Evolutionary conservation across 345 rosid genomes (phyloP), one percentile per base, ranked within the genome.

Genomic region (Brassica cretica): DNA sequence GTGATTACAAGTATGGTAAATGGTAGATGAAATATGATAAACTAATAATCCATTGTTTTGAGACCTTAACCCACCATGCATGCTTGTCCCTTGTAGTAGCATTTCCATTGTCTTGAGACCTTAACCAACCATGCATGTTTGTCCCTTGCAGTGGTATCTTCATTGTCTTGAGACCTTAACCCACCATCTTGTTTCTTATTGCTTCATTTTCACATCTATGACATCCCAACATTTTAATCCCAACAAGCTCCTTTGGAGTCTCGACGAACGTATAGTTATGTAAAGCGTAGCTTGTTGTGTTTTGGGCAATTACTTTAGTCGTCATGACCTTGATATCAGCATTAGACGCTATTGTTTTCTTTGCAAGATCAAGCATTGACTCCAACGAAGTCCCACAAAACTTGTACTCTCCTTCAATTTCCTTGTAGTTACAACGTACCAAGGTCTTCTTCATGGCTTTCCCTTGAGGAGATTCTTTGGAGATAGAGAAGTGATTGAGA

Each of bases 331-430:
- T 82, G 64, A 89, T 33, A 1, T 62, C 32, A 8, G 82, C 41
- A 11, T 78, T 77, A 53, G 15, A 69, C 49, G 93, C 91, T 12
- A 93, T 75, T 16, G 82, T 64, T 15, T 68, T 51, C 11, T 72
- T 83, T 7, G 74, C 83, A 64, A 74, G 84, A 62, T 89, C 95
- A 30, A 91, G 83, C 93, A 91, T 83, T 69, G 97, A 87, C 81
- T 91, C 95, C 30, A 91, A 41, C 19, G 93, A 89, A 32, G 92
- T 87, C 2, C 83, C 86, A 70, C 97, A 91, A n/a, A 77, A 66
- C 73, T 83, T 86, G 46, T 32, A 65, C 77, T 91, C 92, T 41
- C 90, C 91, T 80, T 78, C 73, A n/a, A 82, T 56, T 68, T 86
- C 80, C 69, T 75, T 74, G 3, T 35, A 70, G 51, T 89, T 88